Evolutionary conservation across 371 early-diverging fungal genomes (phyloP).

Genomic region (Dinochytrium kinnereticum): DNA sequence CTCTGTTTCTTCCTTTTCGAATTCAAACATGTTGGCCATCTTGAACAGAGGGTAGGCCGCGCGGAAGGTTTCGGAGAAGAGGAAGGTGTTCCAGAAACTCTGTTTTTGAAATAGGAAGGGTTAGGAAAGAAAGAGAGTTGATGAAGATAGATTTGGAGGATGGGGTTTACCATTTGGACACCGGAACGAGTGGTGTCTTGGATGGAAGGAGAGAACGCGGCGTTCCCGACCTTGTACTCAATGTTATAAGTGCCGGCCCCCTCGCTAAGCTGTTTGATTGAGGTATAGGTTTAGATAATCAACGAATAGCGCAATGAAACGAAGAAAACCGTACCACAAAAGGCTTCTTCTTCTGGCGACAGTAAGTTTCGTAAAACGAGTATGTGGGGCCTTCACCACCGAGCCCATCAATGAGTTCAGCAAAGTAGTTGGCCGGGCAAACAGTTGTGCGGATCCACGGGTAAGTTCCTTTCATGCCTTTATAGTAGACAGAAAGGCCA

Average conservation of each 20-base stretch:
- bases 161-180: not conserved
- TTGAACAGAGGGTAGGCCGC: constrained; percentile 2
- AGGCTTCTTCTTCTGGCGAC: not conserved
- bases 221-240: not conserved
- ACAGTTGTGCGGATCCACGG: constrained; percentile 14
- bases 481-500: constrained; percentile 44
- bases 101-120: not conserved
- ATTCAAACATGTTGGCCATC: constrained; percentile 10
- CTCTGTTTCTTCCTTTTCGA: not conserved
- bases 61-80: not conserved
- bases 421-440: constrained; percentile 19
- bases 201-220: not conserved
- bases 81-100: constrained; percentile 4
- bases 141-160: not conserved
- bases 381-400: constrained; percentile 15
- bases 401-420: constrained; percentile 26
- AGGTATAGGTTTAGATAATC: not conserved
- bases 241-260: not conserved
- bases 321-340: constrained; percentile 8
- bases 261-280: not conserved
- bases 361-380: constrained; percentile 20
- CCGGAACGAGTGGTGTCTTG: not conserved
- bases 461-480: constrained; percentile 14
- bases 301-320: not conserved
- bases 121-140: not conserved